These are phyloP conservation scores for Phytophthora ohioensis DNA, from an alignment of 352 stramenopile species.

Conservation along the genomic window DNA sequence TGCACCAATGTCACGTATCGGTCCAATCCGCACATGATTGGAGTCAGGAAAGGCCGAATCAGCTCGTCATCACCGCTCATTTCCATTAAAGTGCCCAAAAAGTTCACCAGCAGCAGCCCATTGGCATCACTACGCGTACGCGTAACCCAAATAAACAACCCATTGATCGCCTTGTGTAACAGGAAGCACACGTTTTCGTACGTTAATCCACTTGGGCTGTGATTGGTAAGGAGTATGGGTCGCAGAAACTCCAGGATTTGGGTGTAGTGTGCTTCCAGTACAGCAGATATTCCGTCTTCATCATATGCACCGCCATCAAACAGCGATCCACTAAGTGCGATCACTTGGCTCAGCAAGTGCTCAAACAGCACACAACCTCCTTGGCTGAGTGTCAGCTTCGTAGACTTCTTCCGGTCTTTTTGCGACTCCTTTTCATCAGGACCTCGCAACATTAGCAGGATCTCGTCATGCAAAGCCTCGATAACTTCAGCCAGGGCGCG, in stretches of 20 bases:
- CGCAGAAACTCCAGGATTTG: constrained; percentile 53
- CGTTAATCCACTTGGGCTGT: constrained; percentile 47
- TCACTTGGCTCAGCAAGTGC: constrained; percentile 60
- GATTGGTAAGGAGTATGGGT: constrained; percentile 53
- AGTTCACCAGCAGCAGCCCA: constrained; percentile 47
- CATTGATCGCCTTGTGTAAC: constrained; percentile 70
- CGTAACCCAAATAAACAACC: constrained; percentile 57
- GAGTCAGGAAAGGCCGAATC: constrained; percentile 67
- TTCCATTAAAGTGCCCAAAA: constrained; percentile 65
- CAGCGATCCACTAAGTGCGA: constrained; percentile 46
- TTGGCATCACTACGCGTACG: constrained; percentile 47
- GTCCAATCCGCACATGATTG: constrained; percentile 63
- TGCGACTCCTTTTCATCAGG: constrained; percentile 25
- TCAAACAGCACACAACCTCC: constrained; percentile 77
- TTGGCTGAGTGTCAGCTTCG: constrained; percentile 48
- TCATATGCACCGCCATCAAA: constrained; percentile 44
- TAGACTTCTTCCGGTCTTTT: constrained; percentile 35
- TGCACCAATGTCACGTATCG: constrained; percentile 44
- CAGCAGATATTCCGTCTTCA: constrained; percentile 53
- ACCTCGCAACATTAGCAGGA: constrained; percentile 46
- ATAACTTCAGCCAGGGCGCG: constrained; percentile 58
- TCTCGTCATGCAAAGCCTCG: constrained; percentile 64
- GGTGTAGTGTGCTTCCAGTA: constrained; percentile 63
- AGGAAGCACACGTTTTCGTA: constrained; percentile 75
- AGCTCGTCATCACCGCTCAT: constrained; percentile 68